These are phyloP conservation scores for Bocquillonia castaneifolia DNA, from an alignment of 441 rosid genomes.

Conservation along the genomic window DNA sequence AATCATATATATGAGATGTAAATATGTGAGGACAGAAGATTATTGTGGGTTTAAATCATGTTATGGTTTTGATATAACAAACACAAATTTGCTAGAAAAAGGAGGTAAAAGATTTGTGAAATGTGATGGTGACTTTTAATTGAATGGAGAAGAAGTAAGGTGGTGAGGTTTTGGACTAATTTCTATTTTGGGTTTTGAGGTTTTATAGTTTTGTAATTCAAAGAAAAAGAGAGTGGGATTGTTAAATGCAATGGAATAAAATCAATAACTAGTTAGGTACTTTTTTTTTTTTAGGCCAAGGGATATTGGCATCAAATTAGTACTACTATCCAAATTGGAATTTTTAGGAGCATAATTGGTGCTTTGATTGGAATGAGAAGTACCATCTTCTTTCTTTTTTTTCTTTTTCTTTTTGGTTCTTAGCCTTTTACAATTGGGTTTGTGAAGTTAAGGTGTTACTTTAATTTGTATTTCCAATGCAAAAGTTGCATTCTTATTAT, in stretches of 20 bases:
- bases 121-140: background rate
- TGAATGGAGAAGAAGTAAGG: too few species aligned
- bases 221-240: background rate
- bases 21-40: background rate
- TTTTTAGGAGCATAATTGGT: background rate
- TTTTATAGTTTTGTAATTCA: background rate
- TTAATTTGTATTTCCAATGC: conserved; percentile 5
- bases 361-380: background rate
- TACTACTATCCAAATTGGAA: conserved; percentile 8
- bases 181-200: too few species aligned
- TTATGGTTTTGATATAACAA: background rate
- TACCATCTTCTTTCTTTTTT: background rate
- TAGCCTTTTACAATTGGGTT: background rate
- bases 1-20: too few species aligned
- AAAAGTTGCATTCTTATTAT: background rate
- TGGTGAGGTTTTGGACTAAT: background rate
- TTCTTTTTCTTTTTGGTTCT: background rate
- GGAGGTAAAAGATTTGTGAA: background rate
- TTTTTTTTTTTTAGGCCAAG: background rate
- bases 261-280: background rate
- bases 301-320: background rate
- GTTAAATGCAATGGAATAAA: background rate
- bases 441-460: background rate
- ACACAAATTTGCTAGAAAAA: background rate
- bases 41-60: too few species aligned